Conservation (phyloP, 345 rosid species). For the Arabis alpina region DNA sequence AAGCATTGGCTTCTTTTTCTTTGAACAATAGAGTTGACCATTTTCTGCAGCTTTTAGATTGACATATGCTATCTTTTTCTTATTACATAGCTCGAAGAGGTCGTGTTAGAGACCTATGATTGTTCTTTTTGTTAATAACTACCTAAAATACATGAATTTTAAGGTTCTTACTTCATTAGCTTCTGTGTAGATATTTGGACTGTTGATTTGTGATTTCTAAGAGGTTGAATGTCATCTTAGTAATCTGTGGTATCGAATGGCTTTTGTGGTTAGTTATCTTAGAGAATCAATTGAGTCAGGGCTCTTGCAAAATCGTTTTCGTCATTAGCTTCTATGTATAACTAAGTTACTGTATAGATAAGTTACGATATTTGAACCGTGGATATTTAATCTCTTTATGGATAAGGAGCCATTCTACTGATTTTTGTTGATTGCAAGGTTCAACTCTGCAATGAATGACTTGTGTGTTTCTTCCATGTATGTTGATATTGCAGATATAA, state of each 20-base stretch:
- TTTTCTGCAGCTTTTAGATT: slow-evolving; percentile 10
- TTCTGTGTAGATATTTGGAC: neutral
- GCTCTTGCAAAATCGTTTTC: neutral
- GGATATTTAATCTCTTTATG: neutral
- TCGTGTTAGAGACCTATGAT: neutral
- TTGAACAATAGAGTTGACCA: neutral
- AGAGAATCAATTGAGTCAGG: neutral
- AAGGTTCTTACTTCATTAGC: neutral
- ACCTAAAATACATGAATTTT: neutral
- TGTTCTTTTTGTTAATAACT: neutral
- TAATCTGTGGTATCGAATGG: neutral
- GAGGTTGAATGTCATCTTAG: slow-evolving; percentile 15
- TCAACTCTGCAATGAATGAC: slow-evolving; percentile 5
- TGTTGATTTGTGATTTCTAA: neutral
- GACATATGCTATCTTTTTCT: neutral
- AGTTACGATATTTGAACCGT: neutral
- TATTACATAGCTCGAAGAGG: neutral
- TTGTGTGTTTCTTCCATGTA: slow-evolving; percentile 4
- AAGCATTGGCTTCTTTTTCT: neutral
- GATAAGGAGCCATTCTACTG: neutral
- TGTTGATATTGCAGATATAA: slow-evolving; percentile 67
- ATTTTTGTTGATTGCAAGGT: neutral
- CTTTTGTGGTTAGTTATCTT: neutral
- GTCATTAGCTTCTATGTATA: neutral
- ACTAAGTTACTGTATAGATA: slow-evolving; percentile 1